Evolutionary conservation across 2,329 filamentous ascomycete genomes (phyloP).

Genomic region (Diplocarpon mali): DNA sequence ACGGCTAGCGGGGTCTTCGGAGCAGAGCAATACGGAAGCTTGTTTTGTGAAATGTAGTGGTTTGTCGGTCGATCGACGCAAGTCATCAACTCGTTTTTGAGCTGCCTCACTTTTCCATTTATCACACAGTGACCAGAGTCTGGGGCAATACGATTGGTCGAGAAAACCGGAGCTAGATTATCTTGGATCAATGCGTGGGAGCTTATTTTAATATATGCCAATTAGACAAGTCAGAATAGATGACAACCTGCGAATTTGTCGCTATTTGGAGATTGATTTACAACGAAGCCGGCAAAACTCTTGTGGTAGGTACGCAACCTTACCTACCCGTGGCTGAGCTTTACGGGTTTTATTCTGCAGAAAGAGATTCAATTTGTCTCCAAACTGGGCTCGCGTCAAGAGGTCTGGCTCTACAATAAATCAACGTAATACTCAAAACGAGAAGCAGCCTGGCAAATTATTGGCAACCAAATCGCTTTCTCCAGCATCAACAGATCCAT

Average conservation of each 20-base stretch:
- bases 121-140: too few relatives aligned
- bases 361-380: slow-evolving; percentile 55
- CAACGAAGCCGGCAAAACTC: too few relatives aligned
- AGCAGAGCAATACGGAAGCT: slow-evolving; percentile 54
- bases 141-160: too few relatives aligned
- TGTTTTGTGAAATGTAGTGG: slow-evolving; percentile 46
- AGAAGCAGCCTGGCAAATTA: slow-evolving; percentile 58
- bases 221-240: slow-evolving; percentile 52
- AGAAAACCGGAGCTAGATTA: not conserved
- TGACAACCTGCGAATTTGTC: slow-evolving; percentile 36
- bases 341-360: too few relatives aligned
- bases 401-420: slow-evolving; percentile 60
- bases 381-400: slow-evolving; percentile 64
- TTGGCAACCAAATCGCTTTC: slow-evolving; percentile 63
- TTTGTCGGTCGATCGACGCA: slow-evolving; percentile 60
- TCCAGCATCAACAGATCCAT: slow-evolving; percentile 36
- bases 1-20: slow-evolving; percentile 49
- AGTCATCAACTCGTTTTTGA: slow-evolving; percentile 26
- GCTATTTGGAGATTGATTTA: slow-evolving; percentile 37
- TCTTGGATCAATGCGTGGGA: slow-evolving; percentile 52
- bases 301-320: too few relatives aligned
- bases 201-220: slow-evolving; percentile 54
- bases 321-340: too few relatives aligned
- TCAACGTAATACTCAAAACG: slow-evolving; percentile 47
- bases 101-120: not conserved